Conservation (phyloP, 2,329 filamentous ascomycete genomes). For the Pseudopithomyces maydicus region DNA sequence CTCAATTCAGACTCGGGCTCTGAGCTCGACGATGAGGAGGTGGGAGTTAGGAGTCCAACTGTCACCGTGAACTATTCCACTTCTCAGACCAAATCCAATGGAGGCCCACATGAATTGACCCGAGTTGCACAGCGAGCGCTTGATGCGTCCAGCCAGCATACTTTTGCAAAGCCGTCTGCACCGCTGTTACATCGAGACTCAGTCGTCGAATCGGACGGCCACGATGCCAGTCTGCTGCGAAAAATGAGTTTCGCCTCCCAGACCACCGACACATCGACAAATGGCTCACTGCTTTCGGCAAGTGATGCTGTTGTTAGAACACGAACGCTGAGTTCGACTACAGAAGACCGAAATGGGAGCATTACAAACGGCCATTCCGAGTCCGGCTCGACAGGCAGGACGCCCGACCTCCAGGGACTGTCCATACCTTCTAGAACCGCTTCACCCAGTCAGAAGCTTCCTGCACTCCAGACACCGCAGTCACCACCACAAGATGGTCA, state of each 20-base stretch:
- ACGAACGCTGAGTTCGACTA: constrained; percentile 13
- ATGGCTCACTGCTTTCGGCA: constrained; percentile 9
- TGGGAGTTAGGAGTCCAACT: constrained; percentile 28
- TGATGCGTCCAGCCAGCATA: constrained; percentile 8
- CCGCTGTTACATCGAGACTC: constrained; percentile 23
- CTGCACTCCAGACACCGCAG: constrained; percentile 39
- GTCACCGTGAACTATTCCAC: constrained; percentile 5
- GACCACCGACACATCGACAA: constrained; percentile 7
- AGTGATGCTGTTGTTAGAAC: constrained; percentile 15
- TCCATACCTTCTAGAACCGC: constrained; percentile 39
- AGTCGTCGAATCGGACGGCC: constrained; percentile 20
- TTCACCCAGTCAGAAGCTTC: constrained; percentile 37
- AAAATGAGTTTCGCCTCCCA: constrained; percentile 16
- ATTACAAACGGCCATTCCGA: constrained; percentile 25
- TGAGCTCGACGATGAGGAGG: constrained; percentile 51
- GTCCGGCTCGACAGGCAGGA: constrained; percentile 30
- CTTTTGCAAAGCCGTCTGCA: constrained; percentile 12
- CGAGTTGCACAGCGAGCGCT: constrained; percentile 25
- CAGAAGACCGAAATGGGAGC: constrained; percentile 22
- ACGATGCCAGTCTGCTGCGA: constrained; percentile 8
- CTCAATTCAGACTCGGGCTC: constrained; percentile 52
- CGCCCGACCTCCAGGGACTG: constrained; percentile 35
- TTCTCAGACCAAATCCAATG: constrained; percentile 11
- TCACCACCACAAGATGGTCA: constrained; percentile 36
- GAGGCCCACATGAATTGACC: constrained; percentile 16